Conservation (phyloP, 768 basidiomycete genomes). For the Amanita pseudoporphyria region DNA sequence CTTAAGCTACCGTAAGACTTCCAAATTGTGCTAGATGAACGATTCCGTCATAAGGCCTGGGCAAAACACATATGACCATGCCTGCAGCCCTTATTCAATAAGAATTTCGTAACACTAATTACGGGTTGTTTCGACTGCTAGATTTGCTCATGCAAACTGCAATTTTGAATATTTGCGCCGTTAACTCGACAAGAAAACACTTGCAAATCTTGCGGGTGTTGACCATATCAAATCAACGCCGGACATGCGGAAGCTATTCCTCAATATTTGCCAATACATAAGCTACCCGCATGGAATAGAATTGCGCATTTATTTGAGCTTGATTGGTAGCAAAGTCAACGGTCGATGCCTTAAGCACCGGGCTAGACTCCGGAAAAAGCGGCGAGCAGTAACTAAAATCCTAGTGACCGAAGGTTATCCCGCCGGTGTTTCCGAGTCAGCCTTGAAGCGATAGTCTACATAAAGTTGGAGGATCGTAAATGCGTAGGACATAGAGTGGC, state of each 20-base stretch:
- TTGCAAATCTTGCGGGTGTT: background rate
- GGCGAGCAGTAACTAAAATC: background rate
- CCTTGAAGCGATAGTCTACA: constrained; percentile 4
- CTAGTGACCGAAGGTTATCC: constrained; percentile 2
- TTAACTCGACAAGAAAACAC: background rate
- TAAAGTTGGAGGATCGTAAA: constrained; percentile 1
- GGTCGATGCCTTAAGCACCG: background rate
- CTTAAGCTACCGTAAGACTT: background rate
- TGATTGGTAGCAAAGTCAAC: background rate
- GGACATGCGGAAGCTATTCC: no score
- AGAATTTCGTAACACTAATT: no score
- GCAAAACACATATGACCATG: background rate
- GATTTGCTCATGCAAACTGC: no score
- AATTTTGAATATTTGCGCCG: background rate
- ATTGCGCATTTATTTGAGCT: background rate
- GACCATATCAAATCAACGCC: no score
- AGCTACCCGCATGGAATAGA: background rate
- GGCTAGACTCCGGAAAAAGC: constrained; percentile 4
- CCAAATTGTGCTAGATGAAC: background rate
- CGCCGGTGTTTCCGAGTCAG: constrained; percentile 2
- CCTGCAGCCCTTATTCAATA: no score
- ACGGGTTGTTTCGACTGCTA: no score
- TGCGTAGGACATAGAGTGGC: background rate
- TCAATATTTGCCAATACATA: background rate
- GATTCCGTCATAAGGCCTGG: background rate